These are phyloP conservation scores for Schwanniomyces vanrijiae DNA, from an alignment of 805 yeast genomes.

Conservation along the genomic window DNA sequence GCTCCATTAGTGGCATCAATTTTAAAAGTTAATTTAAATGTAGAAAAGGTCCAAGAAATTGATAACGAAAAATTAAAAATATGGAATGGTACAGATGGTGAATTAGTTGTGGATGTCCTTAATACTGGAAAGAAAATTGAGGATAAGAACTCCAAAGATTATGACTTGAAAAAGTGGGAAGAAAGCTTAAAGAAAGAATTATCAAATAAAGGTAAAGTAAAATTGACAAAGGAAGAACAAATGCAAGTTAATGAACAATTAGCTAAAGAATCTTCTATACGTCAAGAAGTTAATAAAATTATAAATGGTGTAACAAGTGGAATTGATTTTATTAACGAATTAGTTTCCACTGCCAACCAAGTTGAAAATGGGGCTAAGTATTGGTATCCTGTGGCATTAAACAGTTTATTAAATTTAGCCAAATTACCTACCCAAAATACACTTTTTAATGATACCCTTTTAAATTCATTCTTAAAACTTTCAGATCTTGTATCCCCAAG, in stretches of 20 bases:
- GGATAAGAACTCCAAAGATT: slow-evolving; percentile 77
- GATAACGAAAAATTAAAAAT: slow-evolving; percentile 56
- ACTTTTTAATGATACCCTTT: slow-evolving; percentile 45
- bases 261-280: slow-evolving; percentile 56
- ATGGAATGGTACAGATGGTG: slow-evolving; percentile 71
- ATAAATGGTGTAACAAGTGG: slow-evolving; percentile 47
- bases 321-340: slow-evolving; percentile 49
- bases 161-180: slow-evolving; percentile 89
- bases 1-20: slow-evolving; percentile 50
- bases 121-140: slow-evolving; percentile 43
- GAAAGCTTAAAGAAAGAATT: slow-evolving; percentile 75
- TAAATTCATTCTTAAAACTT: slow-evolving; percentile 52
- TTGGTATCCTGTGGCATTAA: slow-evolving; percentile 76
- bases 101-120: slow-evolving; percentile 64
- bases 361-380: slow-evolving; percentile 62
- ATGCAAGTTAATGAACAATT: slow-evolving; percentile 60
- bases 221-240: slow-evolving; percentile 77
- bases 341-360: slow-evolving; percentile 49
- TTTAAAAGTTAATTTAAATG: slow-evolving; percentile 45
- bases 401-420: slow-evolving; percentile 46
- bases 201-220: slow-evolving; percentile 53
- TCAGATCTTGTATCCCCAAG: slow-evolving; percentile 53
- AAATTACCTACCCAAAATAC: slow-evolving; percentile 27
- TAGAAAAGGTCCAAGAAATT: slow-evolving; percentile 33
- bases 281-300: slow-evolving; percentile 43